Conservation (phyloP, 192 early-diverging fungal species). For the Entomortierella parvispora region DNA sequence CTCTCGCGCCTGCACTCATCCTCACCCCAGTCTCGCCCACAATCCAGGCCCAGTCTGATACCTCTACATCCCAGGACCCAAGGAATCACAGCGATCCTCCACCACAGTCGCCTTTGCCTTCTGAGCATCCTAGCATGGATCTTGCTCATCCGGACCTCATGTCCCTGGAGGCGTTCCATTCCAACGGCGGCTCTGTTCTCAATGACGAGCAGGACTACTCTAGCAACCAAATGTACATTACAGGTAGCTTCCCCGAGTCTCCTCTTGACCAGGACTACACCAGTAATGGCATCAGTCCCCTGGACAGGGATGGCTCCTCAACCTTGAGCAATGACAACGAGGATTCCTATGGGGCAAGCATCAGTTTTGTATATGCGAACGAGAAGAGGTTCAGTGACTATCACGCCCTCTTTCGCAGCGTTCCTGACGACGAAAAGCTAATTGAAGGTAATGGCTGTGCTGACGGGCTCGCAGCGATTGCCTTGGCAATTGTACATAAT, state of each 20-base stretch:
- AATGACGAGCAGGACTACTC: constrained; percentile 12
- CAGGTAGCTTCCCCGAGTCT: constrained; percentile 18
- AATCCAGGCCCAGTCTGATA: too few relatives aligned
- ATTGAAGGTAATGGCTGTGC: constrained; percentile 53
- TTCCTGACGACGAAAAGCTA: constrained; percentile 60
- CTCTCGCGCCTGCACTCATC: too few relatives aligned
- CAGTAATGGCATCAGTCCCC: background rate
- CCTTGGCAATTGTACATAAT: background rate
- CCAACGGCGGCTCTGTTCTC: constrained; percentile 1
- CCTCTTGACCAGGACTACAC: constrained; percentile 1
- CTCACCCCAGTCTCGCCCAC: too few relatives aligned
- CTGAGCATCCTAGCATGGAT: background rate
- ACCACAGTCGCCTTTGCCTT: background rate
- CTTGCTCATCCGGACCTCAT: constrained; percentile 24
- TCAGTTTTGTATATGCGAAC: constrained; percentile 41
- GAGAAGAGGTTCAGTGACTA: constrained; percentile 59
- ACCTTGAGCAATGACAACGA: constrained; percentile 17
- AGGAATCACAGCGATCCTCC: too few relatives aligned
- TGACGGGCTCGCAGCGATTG: background rate
- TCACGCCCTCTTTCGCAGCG: constrained; percentile 62
- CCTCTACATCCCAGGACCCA: too few relatives aligned
- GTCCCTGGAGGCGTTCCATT: constrained; percentile 44
- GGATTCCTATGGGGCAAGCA: constrained; percentile 1
- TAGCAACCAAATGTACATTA: constrained; percentile 1
- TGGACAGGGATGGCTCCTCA: background rate